These are phyloP conservation scores for Cyberlindnera amylophila DNA, from an alignment of 805 yeast species.

Conservation along the genomic window DNA sequence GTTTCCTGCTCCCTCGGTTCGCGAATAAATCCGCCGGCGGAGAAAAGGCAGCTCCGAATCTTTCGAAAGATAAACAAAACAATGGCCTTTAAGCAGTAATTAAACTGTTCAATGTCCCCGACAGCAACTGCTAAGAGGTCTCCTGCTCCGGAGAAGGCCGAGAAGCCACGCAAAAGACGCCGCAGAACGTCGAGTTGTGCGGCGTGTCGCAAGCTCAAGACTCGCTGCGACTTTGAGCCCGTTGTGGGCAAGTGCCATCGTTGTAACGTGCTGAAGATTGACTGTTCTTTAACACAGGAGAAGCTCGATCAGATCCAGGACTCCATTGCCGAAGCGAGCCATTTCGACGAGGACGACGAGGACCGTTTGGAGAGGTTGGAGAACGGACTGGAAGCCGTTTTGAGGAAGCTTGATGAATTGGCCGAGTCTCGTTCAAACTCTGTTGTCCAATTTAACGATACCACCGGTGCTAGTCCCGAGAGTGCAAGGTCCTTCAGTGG, in stretches of 20 bases:
- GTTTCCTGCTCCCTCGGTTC: too few species aligned
- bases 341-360: conserved; percentile 3
- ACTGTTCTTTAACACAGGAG: conserved; percentile 43
- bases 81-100: too few species aligned
- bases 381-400: conserved; percentile 23
- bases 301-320: conserved; percentile 25
- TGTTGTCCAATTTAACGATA: neutral
- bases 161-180: conserved; percentile 27
- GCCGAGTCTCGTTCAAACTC: neutral
- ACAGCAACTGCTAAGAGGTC: too few species aligned
- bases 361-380: conserved; percentile 13
- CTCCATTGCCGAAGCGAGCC: conserved; percentile 13
- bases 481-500: neutral
- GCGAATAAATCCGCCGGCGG: too few species aligned
- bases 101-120: too few species aligned
- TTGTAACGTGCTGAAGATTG: conserved; percentile 43
- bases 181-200: conserved; percentile 44
- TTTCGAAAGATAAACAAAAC: too few species aligned
- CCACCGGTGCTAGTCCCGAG: neutral
- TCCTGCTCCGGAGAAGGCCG: too few species aligned
- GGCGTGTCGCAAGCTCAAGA: conserved; percentile 51
- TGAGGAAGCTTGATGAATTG: conserved; percentile 23
- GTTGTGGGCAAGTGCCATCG: conserved; percentile 45
- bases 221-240: conserved; percentile 52
- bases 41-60: too few species aligned